A percentile compares a stretch with the other conserved stretches of the same genome.
Evolutionary conservation across 1,139 yeast species (phyloP).

Genomic region (Diutina siamensis): DNA sequence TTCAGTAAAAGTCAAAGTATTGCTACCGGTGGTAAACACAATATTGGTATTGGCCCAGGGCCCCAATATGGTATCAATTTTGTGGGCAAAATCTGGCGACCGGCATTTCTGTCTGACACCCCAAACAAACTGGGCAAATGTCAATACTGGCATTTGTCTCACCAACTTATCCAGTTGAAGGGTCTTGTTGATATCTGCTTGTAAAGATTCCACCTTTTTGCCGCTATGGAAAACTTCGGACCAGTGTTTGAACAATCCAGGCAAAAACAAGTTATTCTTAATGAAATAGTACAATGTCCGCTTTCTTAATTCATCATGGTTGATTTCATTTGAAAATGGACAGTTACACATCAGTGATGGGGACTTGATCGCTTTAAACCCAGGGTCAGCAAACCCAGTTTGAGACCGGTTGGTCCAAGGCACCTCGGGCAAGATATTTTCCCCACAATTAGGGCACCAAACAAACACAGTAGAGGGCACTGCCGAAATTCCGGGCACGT

Average conservation of each 20-base stretch:
- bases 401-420: not conserved
- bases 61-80: conserved; percentile 1
- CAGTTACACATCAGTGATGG: not conserved
- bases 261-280: conserved; percentile 4
- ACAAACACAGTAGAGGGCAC: not conserved
- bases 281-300: conserved; percentile 5
- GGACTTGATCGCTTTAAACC: not conserved
- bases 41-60: conserved; percentile 4
- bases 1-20: conserved; percentile 2
- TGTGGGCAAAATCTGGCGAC: not conserved
- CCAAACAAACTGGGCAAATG: conserved; percentile 3
- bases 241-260: conserved; percentile 4
- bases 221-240: not conserved
- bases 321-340: not conserved
- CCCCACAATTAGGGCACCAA: conserved; percentile 6
- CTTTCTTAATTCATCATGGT: conserved; percentile 2
- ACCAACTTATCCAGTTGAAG: not conserved
- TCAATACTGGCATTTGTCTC: not conserved
- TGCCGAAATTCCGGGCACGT: not conserved
- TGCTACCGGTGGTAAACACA: conserved; percentile 1
- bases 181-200: conserved; percentile 5
- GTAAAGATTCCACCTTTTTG: conserved; percentile 1
- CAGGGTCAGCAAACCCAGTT: conserved; percentile 4
- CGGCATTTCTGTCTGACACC: conserved; percentile 3
- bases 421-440: not conserved